A percentile compares a stretch with the other conserved stretches of the same genome.
Evolutionary conservation across 2,329 filamentous ascomycete genomes (phyloP).

Genomic region (Cladophialophora chaetospira): DNA sequence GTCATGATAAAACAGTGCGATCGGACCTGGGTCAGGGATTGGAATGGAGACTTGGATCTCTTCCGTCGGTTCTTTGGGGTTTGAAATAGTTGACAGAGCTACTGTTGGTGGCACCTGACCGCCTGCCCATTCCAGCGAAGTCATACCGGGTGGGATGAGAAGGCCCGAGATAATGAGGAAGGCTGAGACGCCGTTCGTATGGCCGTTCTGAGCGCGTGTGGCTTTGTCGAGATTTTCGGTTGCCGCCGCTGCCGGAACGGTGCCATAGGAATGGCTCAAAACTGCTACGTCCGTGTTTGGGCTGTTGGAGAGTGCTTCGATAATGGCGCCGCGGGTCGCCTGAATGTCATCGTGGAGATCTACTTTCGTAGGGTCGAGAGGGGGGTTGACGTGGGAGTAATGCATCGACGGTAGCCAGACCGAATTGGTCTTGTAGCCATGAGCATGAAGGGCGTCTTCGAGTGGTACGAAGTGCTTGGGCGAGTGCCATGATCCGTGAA

Average conservation of each 20-base stretch:
- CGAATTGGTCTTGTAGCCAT: constrained; percentile 5
- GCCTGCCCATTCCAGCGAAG: background rate
- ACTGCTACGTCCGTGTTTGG: constrained; percentile 6
- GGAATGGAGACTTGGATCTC: background rate
- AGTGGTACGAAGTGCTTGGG: constrained; percentile 5
- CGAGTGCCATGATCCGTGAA: constrained; percentile 15
- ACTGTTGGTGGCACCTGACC: background rate
- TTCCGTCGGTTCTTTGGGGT: background rate
- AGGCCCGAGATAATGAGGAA: constrained; percentile 5
- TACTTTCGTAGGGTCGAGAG: background rate
- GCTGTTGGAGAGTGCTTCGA: background rate
- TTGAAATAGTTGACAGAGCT: background rate
- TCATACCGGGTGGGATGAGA: background rate
- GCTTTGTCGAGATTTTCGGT: constrained; percentile 8
- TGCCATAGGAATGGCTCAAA: constrained; percentile 7
- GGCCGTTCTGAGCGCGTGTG: background rate
- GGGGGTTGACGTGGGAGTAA: background rate
- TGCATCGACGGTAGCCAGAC: constrained; percentile 3
- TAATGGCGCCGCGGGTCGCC: background rate
- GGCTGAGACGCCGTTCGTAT: constrained; percentile 1
- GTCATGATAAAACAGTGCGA: constrained; percentile 38
- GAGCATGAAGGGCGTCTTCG: background rate
- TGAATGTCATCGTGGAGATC: constrained; percentile 3
- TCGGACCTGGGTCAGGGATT: background rate
- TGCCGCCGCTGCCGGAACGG: background rate